Base-by-base conservation (phyloP, 257 asterid genomes). In the Solanum chmielewskii region DNA sequence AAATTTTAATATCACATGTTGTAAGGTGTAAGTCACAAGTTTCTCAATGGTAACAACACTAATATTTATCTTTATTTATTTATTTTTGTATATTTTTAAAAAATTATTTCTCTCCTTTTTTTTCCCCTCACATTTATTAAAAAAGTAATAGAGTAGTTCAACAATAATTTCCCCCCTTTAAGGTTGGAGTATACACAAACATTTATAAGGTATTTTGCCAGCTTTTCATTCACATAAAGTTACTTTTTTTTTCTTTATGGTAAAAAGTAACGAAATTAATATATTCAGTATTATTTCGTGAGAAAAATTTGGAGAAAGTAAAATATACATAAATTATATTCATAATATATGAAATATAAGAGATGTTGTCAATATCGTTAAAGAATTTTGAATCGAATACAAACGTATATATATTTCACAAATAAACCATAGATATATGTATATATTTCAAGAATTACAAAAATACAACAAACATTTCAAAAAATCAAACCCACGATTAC, bases 281-380 rank as follows among this genome's bases (percentile, higher is more conserved):
- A 68, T 29, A n/a, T 64, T 60, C 1, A 66, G 3, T 11, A 5
- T 5, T 13, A 11, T 66, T 66, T 1, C 2, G 20, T 5, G 2
- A 66, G 2, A 2, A 12, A 64, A 64, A 0, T 64, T 0, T 4
- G 5, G 0, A 13, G 0, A 25, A 12, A 66, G 15, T 1, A 4
- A 52, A 16, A 0, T 52, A 18, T 64, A n/a, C 16, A 27, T 0
- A 3, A 0, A 23, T 10, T 0, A 23, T n/a, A 23, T 23, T 62
- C 2, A 7, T 62, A 62, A 62, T 20, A 62, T 0, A 62, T 68
- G 8, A 13, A 27, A 27, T 13, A 0, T 14, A 27, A 13, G 21
- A 68, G 21, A 68, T 7, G 0, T 3, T 21, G 41, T 3, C 6
- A 68, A 29, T 14, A 7, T 11, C 11, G 0, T 14, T 0, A 27